A percentile compares a stretch with the other conserved stretches of the same genome.
These are phyloP conservation scores for Suillus lakei DNA, from an alignment of 768 basidiomycete genomes.

Conservation along the genomic window DNA sequence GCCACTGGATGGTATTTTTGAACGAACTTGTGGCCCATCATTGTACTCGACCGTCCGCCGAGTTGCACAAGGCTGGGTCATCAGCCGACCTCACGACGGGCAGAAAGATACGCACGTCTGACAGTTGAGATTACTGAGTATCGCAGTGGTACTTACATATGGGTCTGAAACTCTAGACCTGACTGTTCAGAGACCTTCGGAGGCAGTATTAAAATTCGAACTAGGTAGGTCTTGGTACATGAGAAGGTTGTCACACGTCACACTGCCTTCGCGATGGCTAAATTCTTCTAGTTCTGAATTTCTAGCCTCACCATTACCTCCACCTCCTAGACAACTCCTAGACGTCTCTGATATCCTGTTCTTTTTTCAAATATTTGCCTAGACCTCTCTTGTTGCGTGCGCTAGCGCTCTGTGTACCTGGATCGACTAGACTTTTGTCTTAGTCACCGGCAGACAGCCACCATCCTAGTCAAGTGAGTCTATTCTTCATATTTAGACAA, in stretches of 20 bases:
- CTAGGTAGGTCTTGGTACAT: too few relatives aligned
- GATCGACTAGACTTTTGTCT: background rate
- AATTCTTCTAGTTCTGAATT: background rate
- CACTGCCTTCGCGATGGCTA: background rate
- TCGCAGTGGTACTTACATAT: too few relatives aligned
- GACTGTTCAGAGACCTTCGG: background rate
- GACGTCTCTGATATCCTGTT: background rate
- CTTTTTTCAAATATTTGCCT: background rate
- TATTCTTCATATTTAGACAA: conserved; percentile 2
- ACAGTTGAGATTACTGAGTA: background rate
- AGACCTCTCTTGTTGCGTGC: background rate
- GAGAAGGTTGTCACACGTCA: too few relatives aligned
- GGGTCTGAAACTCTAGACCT: too few relatives aligned
- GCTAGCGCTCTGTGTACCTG: background rate
- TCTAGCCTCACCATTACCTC: background rate
- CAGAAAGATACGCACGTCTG: background rate
- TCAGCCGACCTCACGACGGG: background rate
- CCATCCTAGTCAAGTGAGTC: conserved; percentile 7
- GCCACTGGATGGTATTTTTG: background rate
- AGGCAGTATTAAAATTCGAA: background rate
- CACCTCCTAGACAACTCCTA: background rate
- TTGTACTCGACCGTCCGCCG: background rate
- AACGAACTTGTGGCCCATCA: too few relatives aligned
- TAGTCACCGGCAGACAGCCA: background rate
- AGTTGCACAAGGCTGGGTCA: too few relatives aligned